A percentile compares a stretch with the other conserved stretches of the same genome.
Evolutionary conservation across 2,329 filamentous ascomycete species (phyloP).

Genomic region (Thielaviopsis musarum): DNA sequence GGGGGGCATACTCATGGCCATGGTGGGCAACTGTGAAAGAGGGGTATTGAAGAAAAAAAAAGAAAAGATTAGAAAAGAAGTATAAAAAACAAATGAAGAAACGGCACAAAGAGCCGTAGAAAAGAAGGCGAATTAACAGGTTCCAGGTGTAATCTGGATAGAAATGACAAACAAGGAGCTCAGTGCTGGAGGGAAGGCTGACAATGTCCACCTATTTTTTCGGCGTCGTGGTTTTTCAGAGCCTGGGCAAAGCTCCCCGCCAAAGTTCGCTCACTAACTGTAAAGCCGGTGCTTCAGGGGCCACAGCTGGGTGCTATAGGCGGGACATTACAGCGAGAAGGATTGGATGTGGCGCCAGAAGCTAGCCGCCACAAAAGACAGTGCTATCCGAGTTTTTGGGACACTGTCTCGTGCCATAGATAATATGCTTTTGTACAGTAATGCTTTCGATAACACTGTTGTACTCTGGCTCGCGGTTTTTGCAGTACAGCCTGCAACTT

Average conservation of each 20-base stretch:
- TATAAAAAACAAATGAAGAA: conserved; percentile 1
- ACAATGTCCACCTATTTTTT: conserved; percentile 11
- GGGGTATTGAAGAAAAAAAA: conserved; percentile 8
- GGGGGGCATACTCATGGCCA: conserved; percentile 23
- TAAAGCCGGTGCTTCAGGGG: not conserved
- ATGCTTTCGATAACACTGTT: not conserved
- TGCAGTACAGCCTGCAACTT: not conserved
- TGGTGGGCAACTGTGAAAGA: conserved; percentile 16
- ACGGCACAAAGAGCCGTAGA: conserved; percentile 1
- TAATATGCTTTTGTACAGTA: not conserved
- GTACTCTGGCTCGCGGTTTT: not conserved
- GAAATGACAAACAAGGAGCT: conserved; percentile 1
- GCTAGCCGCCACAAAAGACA: not conserved
- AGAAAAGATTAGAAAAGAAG: conserved; percentile 1
- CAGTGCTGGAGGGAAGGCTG: conserved; percentile 9
- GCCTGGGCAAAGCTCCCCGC: conserved; percentile 11
- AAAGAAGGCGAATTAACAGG: conserved; percentile 4
- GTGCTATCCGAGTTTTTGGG: not conserved
- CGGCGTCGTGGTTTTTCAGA: conserved; percentile 12
- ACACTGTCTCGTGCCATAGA: not conserved
- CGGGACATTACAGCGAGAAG: not conserved
- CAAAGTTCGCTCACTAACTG: not conserved
- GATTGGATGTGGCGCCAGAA: not conserved
- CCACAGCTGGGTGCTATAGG: not conserved
- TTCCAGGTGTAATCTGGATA: conserved; percentile 1